Percentiles rank a stretch among this genome's conserved stretches.
Conservation (phyloP, 257 asterid genomes). For the Solanum chiquidenum region DNA sequence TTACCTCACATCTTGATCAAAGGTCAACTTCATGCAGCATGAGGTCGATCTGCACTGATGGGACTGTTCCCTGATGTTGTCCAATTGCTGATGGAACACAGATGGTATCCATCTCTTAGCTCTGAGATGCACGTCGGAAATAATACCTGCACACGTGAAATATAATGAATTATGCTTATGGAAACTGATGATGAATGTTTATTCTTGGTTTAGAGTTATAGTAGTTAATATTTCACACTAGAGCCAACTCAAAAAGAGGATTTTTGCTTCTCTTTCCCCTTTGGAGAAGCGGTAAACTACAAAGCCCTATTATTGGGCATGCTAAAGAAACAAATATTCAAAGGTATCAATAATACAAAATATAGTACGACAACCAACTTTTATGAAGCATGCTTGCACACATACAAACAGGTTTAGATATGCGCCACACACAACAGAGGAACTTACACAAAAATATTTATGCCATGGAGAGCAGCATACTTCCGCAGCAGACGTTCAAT, state of each 20-base stretch:
- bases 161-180: not conserved
- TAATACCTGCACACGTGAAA: slow-evolving; percentile 53
- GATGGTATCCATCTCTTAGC: not conserved
- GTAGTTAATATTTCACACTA: not conserved
- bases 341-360: not conserved
- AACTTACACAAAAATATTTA: slow-evolving; percentile 65
- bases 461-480: slow-evolving; percentile 59
- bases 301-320: not conserved
- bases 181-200: not conserved
- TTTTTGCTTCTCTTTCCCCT: not conserved
- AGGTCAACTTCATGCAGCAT: not conserved
- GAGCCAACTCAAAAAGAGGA: not conserved
- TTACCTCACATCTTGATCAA: not conserved
- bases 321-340: not conserved
- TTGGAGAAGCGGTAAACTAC: not conserved
- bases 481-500: slow-evolving; percentile 84
- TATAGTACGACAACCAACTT: not conserved
- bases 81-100: not conserved
- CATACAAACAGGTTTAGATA: not conserved
- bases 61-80: not conserved
- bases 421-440: not conserved
- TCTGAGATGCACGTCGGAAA: slow-evolving; percentile 42
- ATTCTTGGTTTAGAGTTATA: not conserved
- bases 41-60: not conserved
- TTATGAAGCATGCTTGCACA: not conserved